These are phyloP conservation scores for Aureobasidium sp. DNA, from an alignment of 2,329 filamentous ascomycete species.

Conservation along the genomic window DNA sequence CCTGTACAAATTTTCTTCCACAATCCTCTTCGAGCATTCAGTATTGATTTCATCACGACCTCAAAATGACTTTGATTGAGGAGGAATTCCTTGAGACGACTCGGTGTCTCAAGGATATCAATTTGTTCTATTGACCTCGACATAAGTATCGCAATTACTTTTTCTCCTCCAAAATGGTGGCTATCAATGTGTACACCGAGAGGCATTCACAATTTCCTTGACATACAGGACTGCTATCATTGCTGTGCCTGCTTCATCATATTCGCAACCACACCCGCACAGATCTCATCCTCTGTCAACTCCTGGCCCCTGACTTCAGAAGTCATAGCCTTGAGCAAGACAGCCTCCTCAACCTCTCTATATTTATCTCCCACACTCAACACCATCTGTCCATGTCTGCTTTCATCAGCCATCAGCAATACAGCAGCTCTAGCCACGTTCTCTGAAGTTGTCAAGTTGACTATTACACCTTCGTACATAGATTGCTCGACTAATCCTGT, in stretches of 20 bases:
- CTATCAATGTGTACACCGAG: too few relatives aligned
- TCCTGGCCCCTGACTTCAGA: neutral
- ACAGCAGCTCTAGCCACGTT: slow-evolving; percentile 45
- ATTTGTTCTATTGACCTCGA: too few relatives aligned
- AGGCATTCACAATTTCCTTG: too few relatives aligned
- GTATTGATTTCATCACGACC: too few relatives aligned
- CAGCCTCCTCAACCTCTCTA: slow-evolving; percentile 45
- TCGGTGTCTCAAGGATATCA: too few relatives aligned
- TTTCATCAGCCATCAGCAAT: slow-evolving; percentile 44
- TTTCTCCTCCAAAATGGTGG: too few relatives aligned
- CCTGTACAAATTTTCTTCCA: slow-evolving; percentile 8
- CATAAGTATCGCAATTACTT: too few relatives aligned
- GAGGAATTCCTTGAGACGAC: too few relatives aligned
- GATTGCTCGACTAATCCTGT: slow-evolving; percentile 41
- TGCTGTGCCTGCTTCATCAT: neutral
- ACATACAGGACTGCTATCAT: neutral
- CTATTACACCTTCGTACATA: slow-evolving; percentile 34
- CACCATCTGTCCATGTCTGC: slow-evolving; percentile 47
- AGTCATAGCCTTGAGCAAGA: slow-evolving; percentile 5
- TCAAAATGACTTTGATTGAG: too few relatives aligned
- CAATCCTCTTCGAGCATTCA: too few relatives aligned
- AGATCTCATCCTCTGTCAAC: slow-evolving; percentile 9
- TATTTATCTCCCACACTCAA: slow-evolving; percentile 44
- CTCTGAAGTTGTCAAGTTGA: slow-evolving; percentile 39
- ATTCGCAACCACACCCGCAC: neutral